Evolutionary conservation across 345 rosid genomes (phyloP).

Genomic region (Diplotaxis tenuifolia): DNA sequence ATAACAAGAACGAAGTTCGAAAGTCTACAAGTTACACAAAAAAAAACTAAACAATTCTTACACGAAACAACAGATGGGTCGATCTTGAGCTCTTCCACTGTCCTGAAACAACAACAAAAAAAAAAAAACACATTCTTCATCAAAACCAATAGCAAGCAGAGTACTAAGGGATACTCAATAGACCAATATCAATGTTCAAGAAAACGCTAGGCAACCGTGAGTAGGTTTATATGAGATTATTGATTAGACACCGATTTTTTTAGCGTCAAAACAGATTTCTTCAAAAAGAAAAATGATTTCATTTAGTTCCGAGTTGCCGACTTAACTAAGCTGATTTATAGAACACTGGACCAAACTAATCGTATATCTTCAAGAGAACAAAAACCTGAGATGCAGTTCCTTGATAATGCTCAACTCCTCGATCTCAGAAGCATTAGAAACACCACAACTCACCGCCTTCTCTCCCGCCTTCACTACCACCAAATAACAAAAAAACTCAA

Average conservation of each 20-base stretch:
- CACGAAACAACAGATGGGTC: slow-evolving; percentile 52
- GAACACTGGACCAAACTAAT: too few relatives aligned
- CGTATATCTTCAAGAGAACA: too few relatives aligned
- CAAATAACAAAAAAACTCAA: too few relatives aligned
- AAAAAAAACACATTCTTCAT: background rate
- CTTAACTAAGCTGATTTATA: too few relatives aligned
- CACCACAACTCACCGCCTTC: slow-evolving; percentile 90
- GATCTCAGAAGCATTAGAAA: slow-evolving; percentile 59
- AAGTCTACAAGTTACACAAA: slow-evolving; percentile 2
- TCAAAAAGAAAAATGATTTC: too few relatives aligned
- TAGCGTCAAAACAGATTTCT: too few relatives aligned
- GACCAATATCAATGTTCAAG: too few relatives aligned
- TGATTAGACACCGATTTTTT: too few relatives aligned
- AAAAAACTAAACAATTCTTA: slow-evolving; percentile 41
- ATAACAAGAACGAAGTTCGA: background rate
- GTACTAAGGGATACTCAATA: background rate
- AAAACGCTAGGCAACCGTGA: too few relatives aligned
- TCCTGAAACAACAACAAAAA: slow-evolving; percentile 45
- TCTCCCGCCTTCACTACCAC: slow-evolving; percentile 79
- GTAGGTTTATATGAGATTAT: too few relatives aligned
- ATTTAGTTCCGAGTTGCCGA: too few relatives aligned
- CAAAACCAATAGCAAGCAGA: slow-evolving; percentile 4
- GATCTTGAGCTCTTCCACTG: slow-evolving; percentile 70
- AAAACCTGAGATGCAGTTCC: slow-evolving; percentile 74
- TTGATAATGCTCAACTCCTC: slow-evolving; percentile 70